Conservation (phyloP, 495 filamentous ascomycete species). For the Lasiosphaeria ovina region DNA sequence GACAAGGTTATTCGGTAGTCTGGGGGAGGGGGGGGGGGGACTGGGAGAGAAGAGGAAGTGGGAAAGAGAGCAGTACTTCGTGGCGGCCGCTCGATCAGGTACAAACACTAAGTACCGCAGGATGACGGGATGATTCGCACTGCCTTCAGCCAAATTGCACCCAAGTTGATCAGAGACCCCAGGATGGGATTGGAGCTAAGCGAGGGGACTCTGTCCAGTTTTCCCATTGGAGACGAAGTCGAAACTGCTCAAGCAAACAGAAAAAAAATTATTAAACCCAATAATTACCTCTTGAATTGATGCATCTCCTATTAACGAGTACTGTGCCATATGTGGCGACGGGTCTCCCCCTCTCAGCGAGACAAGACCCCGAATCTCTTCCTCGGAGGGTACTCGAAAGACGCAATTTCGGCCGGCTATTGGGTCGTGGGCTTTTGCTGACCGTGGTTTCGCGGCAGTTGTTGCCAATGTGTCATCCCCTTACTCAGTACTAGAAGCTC, state of each 20-base stretch:
- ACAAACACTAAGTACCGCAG: constrained; percentile 9
- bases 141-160: constrained; percentile 21
- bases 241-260: constrained; percentile 1
- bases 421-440: constrained; percentile 1
- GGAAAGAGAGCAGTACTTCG: constrained; percentile 2
- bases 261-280: not conserved
- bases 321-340: no score
- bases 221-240: constrained; percentile 9
- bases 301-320: not conserved
- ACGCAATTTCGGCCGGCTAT: constrained; percentile 14
- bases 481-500: not conserved
- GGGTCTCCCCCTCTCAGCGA: no score
- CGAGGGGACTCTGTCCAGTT: constrained; percentile 9
- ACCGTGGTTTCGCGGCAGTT: constrained; percentile 15
- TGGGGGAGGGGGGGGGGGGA: constrained; percentile 9
- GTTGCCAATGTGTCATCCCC: not conserved
- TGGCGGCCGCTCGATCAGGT: constrained; percentile 3
- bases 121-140: constrained; percentile 24
- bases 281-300: constrained; percentile 1
- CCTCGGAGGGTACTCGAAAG: constrained; percentile 3
- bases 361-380: not conserved
- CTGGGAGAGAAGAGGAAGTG: no score
- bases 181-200: constrained; percentile 10
- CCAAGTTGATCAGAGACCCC: constrained; percentile 6
- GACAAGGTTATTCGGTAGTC: constrained; percentile 20